Evolutionary conservation across 306 rosid genomes (phyloP), one percentile per base, ranked within the genome.

Genomic region (Notholithocarpus densiflorus): DNA sequence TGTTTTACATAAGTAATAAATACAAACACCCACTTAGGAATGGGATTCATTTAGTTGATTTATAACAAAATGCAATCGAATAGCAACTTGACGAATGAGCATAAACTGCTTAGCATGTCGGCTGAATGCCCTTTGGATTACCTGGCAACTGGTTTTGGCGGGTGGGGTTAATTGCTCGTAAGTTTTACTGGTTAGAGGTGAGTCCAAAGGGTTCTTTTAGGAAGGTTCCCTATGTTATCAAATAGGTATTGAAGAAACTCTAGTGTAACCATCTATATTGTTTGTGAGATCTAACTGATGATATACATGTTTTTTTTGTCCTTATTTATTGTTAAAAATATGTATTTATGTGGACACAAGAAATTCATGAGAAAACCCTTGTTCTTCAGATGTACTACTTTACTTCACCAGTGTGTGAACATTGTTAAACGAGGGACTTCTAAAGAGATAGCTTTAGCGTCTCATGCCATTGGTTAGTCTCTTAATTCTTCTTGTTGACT

Each of bases 391-490:
- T 95, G 89, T 84, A 98, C 96, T 54, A 95, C 98, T 55, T 82
- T 95, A 79, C 84, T 95, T 79, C 98, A 95, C 69, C 98, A 80
- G 56, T 92, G 94, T 78, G 88, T 95, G 82, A 89, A 79, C 90
- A 92, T 90, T 72, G 71, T 95, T 23, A 95, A 91, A 89, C 86
- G 87, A 77, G 97, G 97, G 55, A 86, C 96, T 64, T 76, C 90
- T 26, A 90, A 77, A 77, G 98, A 95, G 88, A 90, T 95, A 79
- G 68, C 90, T 75, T 80, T 95, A 86, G 98, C 98, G 26, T 89
- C 90, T 82, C 98, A 78, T 83, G 91, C 85, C 75, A 87, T 91
- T 56, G 98, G 98, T 95, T 80, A 73, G 91, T 76, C 54, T 21
- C 27, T 23, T 11, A 76, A 29, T 74, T 17, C 59, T 52, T 87